phyloP scores from a whole-genome alignment of 805 yeast genomes.

The Clavispora fructus region DNA sequence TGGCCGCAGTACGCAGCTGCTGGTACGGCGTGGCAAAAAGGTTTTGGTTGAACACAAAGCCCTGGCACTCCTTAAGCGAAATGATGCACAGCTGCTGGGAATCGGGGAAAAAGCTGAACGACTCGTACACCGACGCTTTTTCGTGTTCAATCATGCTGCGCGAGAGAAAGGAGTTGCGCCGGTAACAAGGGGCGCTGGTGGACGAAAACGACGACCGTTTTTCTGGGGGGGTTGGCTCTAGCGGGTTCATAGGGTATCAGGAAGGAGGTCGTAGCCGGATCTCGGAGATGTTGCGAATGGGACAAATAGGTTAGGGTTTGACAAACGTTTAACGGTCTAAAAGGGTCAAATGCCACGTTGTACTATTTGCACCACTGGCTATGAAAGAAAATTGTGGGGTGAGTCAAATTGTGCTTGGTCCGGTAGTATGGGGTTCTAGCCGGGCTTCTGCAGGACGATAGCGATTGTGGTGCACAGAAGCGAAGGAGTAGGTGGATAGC shows the following conservation, averaged over 20 bases:
- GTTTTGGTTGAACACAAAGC: constrained; percentile 74
- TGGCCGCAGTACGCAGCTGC: constrained; percentile 40
- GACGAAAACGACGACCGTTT: constrained; percentile 27
- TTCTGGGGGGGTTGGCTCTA: constrained; percentile 7
- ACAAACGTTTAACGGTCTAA: no score
- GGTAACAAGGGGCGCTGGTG: constrained; percentile 47
- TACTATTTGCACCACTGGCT: not conserved
- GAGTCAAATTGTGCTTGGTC: not conserved
- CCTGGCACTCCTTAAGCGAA: constrained; percentile 59
- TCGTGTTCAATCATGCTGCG: constrained; percentile 54
- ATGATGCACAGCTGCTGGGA: constrained; percentile 30
- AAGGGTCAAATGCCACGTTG: no score
- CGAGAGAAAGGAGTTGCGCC: constrained; percentile 54
- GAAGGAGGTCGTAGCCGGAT: not conserved
- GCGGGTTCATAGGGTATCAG: not conserved
- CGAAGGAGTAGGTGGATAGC: not conserved
- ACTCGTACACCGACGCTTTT: constrained; percentile 49
- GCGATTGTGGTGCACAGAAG: not conserved
- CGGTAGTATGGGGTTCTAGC: not conserved
- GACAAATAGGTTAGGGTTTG: no score
- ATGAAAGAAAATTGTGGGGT: not conserved
- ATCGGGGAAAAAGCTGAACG: constrained; percentile 27
- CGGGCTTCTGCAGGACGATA: constrained; percentile 1
- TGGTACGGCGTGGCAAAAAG: constrained; percentile 68
- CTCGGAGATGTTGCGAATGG: not conserved